A percentile compares a stretch with the other conserved stretches of the same genome.
These are phyloP conservation scores for Parietaria judaica DNA, from an alignment of 306 rosid genomes.

Conservation along the genomic window DNA sequence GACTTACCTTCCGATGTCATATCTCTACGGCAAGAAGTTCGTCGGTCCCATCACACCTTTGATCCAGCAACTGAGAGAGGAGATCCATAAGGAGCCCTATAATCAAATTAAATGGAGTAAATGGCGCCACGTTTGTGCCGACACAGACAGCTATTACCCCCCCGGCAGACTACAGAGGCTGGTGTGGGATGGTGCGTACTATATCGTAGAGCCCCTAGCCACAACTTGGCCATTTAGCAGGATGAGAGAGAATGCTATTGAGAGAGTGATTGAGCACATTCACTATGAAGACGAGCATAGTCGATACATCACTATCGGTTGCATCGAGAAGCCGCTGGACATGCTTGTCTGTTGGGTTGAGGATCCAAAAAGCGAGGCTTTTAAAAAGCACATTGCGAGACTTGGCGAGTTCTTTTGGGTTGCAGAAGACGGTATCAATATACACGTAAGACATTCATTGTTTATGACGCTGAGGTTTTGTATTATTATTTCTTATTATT, in stretches of 20 bases:
- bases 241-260: conserved; percentile 21
- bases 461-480: too few relatives aligned
- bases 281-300: too few relatives aligned
- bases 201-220: conserved; percentile 20
- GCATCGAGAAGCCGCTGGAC: conserved; percentile 14
- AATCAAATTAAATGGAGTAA: conserved; percentile 47
- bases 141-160: conserved; percentile 23
- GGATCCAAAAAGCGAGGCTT: conserved; percentile 30
- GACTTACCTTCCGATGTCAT: conserved; percentile 80
- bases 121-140: conserved; percentile 53
- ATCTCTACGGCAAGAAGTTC: conserved; percentile 63
- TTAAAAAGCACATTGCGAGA: conserved; percentile 30
- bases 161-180: conserved; percentile 10
- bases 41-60: conserved; percentile 73
- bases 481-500: too few relatives aligned
- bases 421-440: conserved; percentile 32
- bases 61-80: conserved; percentile 47
- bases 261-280: conserved; percentile 9
- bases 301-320: conserved; percentile 28
- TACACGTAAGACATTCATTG: conserved; percentile 25
- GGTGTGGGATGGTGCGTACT: conserved; percentile 24
- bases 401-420: conserved; percentile 25
- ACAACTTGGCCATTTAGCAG: conserved; percentile 20
- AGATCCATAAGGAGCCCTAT: conserved; percentile 39
- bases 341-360: conserved; percentile 30